phyloP scores from a whole-genome alignment of 2,329 filamentous ascomycete species.

The Cercospora brassicicola region DNA sequence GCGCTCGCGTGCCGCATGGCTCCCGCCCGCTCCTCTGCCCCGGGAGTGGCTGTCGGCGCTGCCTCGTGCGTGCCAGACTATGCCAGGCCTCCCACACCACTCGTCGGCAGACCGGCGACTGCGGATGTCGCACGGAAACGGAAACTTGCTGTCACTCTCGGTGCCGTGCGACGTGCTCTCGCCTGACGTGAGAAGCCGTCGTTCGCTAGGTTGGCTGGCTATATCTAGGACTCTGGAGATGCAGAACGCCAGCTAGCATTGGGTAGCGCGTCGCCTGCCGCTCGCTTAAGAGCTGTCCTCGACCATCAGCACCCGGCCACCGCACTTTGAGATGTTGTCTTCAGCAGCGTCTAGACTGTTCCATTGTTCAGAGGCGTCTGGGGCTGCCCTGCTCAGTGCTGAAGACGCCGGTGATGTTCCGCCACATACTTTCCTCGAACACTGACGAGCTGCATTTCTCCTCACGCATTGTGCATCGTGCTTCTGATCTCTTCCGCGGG shows the following conservation, averaged over 20 bases:
- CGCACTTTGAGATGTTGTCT: not conserved
- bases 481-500: not conserved
- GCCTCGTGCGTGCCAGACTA: not conserved
- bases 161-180: not conserved
- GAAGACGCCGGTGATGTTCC: not conserved
- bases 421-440: not conserved
- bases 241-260: not conserved
- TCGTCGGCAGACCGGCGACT: not conserved
- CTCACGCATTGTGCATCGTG: not conserved
- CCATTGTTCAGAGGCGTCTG: not conserved
- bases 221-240: not conserved
- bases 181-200: conserved; percentile 3
- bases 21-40: not conserved
- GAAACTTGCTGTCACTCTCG: not conserved
- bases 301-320: not conserved
- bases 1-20: not conserved
- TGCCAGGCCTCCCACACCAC: not conserved
- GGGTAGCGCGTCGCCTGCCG: not conserved
- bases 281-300: not conserved
- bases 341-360: not conserved
- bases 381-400: not conserved
- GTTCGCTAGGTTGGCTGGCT: conserved; percentile 4
- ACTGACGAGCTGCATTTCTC: not conserved
- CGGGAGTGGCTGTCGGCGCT: not conserved
- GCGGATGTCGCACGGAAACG: not conserved